Conservation (phyloP, 208 protist species). For the Trichomonas gallinae region DNA sequence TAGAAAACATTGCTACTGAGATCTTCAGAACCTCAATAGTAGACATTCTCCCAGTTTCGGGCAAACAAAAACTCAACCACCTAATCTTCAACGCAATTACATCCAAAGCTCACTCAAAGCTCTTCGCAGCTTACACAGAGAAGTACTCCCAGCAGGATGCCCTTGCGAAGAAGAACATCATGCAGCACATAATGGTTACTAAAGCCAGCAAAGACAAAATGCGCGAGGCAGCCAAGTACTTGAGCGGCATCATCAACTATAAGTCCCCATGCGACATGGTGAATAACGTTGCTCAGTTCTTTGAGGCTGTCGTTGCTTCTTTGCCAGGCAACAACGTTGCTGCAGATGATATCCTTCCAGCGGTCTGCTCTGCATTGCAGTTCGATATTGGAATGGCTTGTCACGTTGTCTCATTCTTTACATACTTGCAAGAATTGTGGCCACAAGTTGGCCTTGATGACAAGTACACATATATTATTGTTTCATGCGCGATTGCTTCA, state of each 20-base stretch:
- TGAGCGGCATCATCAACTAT: not conserved
- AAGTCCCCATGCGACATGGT: not conserved
- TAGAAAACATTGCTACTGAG: not conserved
- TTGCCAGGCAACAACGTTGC: not conserved
- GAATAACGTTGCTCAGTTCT: not conserved
- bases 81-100: not conserved
- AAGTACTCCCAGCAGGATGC: not conserved
- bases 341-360: not conserved
- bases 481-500: not conserved
- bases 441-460: not conserved
- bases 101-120: not conserved
- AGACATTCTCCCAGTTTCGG: not conserved
- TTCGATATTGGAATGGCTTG: not conserved
- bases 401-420: conserved; percentile 5
- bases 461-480: not conserved
- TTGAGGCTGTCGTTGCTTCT: not conserved
- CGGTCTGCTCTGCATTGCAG: not conserved
- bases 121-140: not conserved
- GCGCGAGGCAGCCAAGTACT: not conserved
- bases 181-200: not conserved
- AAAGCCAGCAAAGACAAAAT: not conserved
- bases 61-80: not conserved
- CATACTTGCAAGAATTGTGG: not conserved
- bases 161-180: not conserved
- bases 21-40: not conserved